Evolutionary conservation across 495 filamentous ascomycete species (phyloP).

Genomic region (Pseudotulostoma volvatum): DNA sequence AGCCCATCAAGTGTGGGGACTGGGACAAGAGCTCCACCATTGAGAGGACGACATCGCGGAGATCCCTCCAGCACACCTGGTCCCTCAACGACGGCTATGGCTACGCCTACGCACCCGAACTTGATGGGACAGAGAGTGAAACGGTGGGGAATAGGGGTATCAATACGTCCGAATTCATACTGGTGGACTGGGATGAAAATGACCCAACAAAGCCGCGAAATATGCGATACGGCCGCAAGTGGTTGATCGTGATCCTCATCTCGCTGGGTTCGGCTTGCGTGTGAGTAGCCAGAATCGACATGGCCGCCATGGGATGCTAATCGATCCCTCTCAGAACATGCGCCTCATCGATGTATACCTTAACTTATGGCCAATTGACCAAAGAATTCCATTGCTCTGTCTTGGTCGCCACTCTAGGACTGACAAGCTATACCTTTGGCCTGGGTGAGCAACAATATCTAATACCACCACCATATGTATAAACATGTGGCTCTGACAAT

Average conservation of each 20-base stretch:
- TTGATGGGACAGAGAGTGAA: slow-evolving; percentile 10
- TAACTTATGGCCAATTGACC: slow-evolving; percentile 68
- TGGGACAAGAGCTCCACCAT: background rate
- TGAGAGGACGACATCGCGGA: background rate
- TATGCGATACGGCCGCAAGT: slow-evolving; percentile 50
- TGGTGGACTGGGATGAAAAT: slow-evolving; percentile 55
- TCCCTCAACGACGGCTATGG: slow-evolving; percentile 50
- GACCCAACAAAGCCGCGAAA: slow-evolving; percentile 61
- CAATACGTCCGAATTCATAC: slow-evolving; percentile 30
- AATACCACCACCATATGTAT: background rate
- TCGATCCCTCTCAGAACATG: slow-evolving; percentile 44
- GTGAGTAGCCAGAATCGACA: slow-evolving; percentile 49
- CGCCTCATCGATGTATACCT: slow-evolving; percentile 76
- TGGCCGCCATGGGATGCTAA: slow-evolving; percentile 3
- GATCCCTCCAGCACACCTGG: slow-evolving; percentile 21
- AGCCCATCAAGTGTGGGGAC: background rate
- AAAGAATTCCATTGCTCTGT: slow-evolving; percentile 54
- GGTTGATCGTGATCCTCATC: slow-evolving; percentile 62
- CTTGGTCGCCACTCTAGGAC: slow-evolving; percentile 58
- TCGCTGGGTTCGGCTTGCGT: slow-evolving; percentile 63
- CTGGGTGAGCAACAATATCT: slow-evolving; percentile 19
- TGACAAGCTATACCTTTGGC: slow-evolving; percentile 68
- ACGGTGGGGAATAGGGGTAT: slow-evolving; percentile 8
- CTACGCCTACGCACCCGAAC: slow-evolving; percentile 22
- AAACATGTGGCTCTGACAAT: slow-evolving; percentile 6